Evolutionary conservation across 805 yeast species (phyloP), one percentile per base, ranked within the genome.

Genomic region (Metschnikowia lachancei): DNA sequence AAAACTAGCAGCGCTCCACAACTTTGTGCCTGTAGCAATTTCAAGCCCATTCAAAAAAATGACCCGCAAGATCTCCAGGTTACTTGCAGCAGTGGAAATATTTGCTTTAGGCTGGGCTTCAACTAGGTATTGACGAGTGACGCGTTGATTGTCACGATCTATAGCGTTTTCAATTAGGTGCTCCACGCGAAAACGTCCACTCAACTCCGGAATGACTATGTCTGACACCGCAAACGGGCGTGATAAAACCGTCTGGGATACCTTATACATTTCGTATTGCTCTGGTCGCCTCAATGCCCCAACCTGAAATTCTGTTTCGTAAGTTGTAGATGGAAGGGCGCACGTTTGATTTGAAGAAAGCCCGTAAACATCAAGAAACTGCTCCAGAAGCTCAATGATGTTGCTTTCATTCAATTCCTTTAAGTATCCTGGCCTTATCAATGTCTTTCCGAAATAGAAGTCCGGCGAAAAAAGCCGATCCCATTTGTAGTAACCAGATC

Each of bases 181-280:
- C 59, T 84, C 89, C 30, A 82, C 46, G 4, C 62, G 58, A 13
- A 81, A 34, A 36, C 81, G 63, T 2, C 82, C 74, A 9, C 63
- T 59, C 2, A 80, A 51, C 12, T 61, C 57, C 1, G 70, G 71
- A 31, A 77, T 51, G 69, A 72, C 75, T 29, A 70, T 45, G 57
- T 73, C 74, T 40, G 62, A 24, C 36, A 44, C 17, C 29, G 36
- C 19, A n/a, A 49, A 43, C 11, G 49, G 34, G 9, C 20, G 11
- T 35, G 35, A 18, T 53, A 19, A 22, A 13, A 41, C 45, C 36
- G 24, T 29, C 10, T 33, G 45, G 9, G 28, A 32, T 12, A 65
- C 52, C 19, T 41, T 41, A 17, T 65, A 62, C 5, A 65, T 52
- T 46, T 62, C 66, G 39, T 52, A 53, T 22, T 50, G 45, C 34